A percentile compares a stretch with the other conserved stretches of the same genome.
These are phyloP conservation scores for Vaccinium vitisidaea DNA, from an alignment of 148 eudicot species.

Conservation along the genomic window DNA sequence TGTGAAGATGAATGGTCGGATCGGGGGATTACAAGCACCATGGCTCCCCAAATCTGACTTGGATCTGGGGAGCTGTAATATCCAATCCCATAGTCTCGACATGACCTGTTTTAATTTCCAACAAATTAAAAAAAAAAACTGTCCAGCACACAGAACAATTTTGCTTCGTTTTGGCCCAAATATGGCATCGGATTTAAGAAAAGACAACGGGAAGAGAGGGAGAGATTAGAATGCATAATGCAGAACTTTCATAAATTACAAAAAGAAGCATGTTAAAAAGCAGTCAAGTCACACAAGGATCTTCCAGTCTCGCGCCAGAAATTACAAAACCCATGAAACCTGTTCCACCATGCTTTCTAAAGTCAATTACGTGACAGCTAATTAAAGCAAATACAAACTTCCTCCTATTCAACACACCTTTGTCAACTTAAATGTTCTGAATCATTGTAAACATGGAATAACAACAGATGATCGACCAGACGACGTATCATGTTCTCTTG, in stretches of 20 bases:
- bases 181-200: too few species aligned
- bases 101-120: too few species aligned
- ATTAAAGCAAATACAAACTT: slow-evolving; percentile 15
- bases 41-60: too few species aligned
- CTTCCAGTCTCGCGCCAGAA: slow-evolving; percentile 4
- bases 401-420: slow-evolving; percentile 13
- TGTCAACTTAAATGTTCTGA: slow-evolving; percentile 13
- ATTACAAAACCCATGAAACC: slow-evolving; percentile 27
- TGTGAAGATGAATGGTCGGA: too few species aligned
- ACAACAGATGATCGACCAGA: slow-evolving; percentile 10
- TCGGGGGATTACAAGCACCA: too few species aligned
- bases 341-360: slow-evolving; percentile 23
- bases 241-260: neutral
- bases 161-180: too few species aligned
- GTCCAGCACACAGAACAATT: too few species aligned
- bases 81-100: too few species aligned
- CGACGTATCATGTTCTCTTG: slow-evolving; percentile 37
- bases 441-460: slow-evolving; percentile 7
- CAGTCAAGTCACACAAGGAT: slow-evolving; percentile 29
- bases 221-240: neutral
- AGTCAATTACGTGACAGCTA: slow-evolving; percentile 18
- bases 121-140: too few species aligned
- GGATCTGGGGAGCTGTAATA: too few species aligned
- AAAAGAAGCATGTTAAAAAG: slow-evolving; percentile 15
- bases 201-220: neutral